Conservation (phyloP, 179 eudicot species). For the Silene coronaria region DNA sequence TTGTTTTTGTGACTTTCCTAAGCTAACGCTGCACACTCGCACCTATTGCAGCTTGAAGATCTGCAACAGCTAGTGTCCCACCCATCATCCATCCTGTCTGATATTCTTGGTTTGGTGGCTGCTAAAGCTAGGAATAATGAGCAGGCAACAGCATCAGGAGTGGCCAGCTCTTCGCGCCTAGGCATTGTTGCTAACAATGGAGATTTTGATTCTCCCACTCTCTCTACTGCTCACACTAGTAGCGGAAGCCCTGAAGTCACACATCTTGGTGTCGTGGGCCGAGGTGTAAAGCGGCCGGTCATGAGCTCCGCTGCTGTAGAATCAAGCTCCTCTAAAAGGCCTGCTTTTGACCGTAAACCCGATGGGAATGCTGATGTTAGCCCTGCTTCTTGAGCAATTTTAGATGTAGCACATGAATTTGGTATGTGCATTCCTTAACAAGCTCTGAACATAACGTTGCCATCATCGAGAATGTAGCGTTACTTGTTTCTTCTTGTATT, state of each 20-base stretch:
- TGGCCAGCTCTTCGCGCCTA: conserved; percentile 48
- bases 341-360: conserved; percentile 35
- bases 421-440: background rate
- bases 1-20: background rate
- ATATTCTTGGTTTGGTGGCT: conserved; percentile 53
- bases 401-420: conserved; percentile 5
- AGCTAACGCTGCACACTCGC: background rate
- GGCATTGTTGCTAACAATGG: conserved; percentile 34
- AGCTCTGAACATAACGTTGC: no score
- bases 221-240: conserved; percentile 62
- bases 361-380: conserved; percentile 36
- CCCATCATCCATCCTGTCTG: conserved; percentile 66
- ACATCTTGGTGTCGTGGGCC: conserved; percentile 79
- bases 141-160: conserved; percentile 24
- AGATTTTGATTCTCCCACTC: conserved; percentile 51
- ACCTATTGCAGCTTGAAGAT: conserved; percentile 75
- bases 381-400: conserved; percentile 29
- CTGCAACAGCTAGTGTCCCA: conserved; percentile 67
- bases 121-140: conserved; percentile 49
- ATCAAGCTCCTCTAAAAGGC: conserved; percentile 45
- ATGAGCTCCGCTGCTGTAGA: conserved; percentile 37
- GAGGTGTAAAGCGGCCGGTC: conserved; percentile 71
- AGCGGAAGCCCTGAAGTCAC: conserved; percentile 52
- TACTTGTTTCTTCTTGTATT: background rate
- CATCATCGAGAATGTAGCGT: background rate